Percentiles rank a stretch among this genome's conserved stretches.
Evolutionary conservation across 106 monocot genomes (phyloP).

Genomic region (Agapanthus africanus): DNA sequence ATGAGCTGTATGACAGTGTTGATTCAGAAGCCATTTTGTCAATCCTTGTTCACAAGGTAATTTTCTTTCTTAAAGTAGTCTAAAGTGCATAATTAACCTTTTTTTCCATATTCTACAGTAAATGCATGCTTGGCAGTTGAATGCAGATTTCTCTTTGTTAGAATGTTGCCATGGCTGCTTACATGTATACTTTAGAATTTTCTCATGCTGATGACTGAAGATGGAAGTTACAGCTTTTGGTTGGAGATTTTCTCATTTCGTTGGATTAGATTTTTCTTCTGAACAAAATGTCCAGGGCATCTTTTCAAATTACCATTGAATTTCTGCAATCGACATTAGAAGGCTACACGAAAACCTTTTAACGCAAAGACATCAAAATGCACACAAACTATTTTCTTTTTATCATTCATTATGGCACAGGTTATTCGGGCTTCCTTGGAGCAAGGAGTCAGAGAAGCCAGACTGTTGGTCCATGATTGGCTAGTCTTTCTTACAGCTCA

Average conservation of each 20-base stretch:
- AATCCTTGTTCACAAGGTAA: conserved; percentile 94
- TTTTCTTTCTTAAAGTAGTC: not conserved
- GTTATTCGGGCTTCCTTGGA: conserved; percentile 85
- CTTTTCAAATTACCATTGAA: not conserved
- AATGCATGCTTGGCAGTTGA: not conserved
- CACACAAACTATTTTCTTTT: too few species aligned
- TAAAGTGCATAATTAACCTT: not conserved
- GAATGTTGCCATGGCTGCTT: not conserved
- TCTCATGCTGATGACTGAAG: not conserved
- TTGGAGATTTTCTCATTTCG: not conserved
- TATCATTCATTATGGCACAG: conserved; percentile 17
- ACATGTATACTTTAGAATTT: not conserved
- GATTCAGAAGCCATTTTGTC: conserved; percentile 72
- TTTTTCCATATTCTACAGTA: not conserved
- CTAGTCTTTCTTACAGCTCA: conserved; percentile 85
- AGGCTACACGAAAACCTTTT: too few species aligned
- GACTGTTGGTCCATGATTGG: conserved; percentile 86
- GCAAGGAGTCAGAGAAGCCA: conserved; percentile 92
- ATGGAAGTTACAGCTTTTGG: too few species aligned
- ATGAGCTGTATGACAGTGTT: conserved; percentile 83
- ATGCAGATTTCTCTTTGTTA: not conserved
- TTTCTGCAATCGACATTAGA: not conserved
- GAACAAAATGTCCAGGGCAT: not conserved
- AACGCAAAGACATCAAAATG: not conserved
- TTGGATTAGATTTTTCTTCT: not conserved